Conservation (phyloP, 169 alveolate species). For the Perkinsus marinus region DNA sequence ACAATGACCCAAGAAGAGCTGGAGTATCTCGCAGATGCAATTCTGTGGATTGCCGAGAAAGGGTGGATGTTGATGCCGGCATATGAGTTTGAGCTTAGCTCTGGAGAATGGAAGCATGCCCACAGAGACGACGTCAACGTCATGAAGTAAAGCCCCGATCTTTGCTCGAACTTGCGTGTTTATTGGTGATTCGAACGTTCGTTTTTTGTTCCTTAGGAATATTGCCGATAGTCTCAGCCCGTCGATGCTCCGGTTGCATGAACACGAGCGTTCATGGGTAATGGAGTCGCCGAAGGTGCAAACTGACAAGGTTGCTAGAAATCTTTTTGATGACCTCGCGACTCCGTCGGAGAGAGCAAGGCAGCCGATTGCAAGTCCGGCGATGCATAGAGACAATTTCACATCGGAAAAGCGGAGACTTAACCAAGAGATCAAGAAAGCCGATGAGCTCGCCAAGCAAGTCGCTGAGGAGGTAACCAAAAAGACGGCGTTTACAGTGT, state of each 20-base stretch:
- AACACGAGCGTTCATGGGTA: background rate
- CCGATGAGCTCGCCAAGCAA: background rate
- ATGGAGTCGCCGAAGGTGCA: background rate
- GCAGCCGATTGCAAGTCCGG: background rate
- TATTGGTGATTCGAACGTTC: background rate
- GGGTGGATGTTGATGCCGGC: conserved; percentile 73
- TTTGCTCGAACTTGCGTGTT: background rate
- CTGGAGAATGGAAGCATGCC: conserved; percentile 48
- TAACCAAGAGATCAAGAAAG: background rate
- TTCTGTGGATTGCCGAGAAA: conserved; percentile 56
- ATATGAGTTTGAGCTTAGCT: conserved; percentile 52
- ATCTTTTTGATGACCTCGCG: background rate
- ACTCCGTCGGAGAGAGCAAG: background rate
- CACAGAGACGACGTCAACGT: background rate
- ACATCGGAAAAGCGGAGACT: background rate
- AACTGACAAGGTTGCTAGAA: background rate
- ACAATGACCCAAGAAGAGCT: conserved; percentile 52
- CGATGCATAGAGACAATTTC: background rate
- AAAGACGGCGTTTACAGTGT: too few relatives aligned
- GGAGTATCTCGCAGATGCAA: conserved; percentile 44
- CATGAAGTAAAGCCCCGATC: background rate
- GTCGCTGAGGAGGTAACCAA: background rate
- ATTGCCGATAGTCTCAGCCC: background rate
- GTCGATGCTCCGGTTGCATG: background rate
- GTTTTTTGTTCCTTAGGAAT: background rate